A percentile compares a stretch with the other conserved stretches of the same genome.
Conservation (phyloP, 768 basidiomycete species). For the Clavulina sp. region DNA sequence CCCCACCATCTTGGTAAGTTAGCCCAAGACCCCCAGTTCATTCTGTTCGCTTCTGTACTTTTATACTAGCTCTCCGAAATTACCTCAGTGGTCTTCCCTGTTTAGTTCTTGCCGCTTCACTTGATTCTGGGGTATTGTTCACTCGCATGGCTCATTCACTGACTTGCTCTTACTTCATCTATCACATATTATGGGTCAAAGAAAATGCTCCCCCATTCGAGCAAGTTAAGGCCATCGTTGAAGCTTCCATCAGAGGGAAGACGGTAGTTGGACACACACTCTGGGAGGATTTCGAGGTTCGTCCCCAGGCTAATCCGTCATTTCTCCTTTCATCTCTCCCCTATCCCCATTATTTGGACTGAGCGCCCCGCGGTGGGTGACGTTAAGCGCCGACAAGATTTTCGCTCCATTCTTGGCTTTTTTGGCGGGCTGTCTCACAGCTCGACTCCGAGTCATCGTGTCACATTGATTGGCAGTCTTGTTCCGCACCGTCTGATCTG, state of each 20-base stretch:
- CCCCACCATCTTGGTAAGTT: constrained; percentile 4
- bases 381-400: background rate
- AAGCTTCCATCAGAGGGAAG: constrained; percentile 49
- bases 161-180: too few species aligned
- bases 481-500: too few species aligned
- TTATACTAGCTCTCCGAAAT: too few species aligned
- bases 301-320: background rate
- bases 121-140: constrained; percentile 14
- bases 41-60: background rate
- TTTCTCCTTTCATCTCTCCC: background rate
- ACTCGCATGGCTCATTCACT: constrained; percentile 2
- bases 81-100: too few species aligned
- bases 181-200: too few species aligned
- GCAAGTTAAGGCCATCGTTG: constrained; percentile 47
- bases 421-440: too few species aligned
- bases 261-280: constrained; percentile 59
- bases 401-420: too few species aligned
- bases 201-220: constrained; percentile 38
- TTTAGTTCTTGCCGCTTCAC: background rate
- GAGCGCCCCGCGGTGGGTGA: background rate
- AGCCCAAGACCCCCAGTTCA: background rate
- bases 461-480: too few species aligned
- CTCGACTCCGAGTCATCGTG: too few species aligned
- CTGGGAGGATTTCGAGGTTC: constrained; percentile 69
- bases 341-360: background rate